These are phyloP conservation scores for Naganishia sp. DNA, from an alignment of 1,284 basidiomycete species.

Conservation along the genomic window DNA sequence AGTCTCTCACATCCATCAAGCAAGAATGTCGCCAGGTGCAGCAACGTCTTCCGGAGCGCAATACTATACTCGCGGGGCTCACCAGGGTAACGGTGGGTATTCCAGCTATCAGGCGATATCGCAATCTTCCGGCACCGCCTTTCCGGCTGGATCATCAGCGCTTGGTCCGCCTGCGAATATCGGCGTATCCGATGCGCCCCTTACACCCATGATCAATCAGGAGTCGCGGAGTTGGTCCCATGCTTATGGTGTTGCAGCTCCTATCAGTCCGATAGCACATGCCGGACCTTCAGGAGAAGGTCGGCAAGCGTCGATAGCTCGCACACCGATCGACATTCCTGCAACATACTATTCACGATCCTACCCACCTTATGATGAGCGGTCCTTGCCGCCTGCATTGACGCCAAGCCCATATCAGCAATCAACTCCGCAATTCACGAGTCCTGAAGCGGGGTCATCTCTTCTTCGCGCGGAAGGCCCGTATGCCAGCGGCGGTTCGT, in stretches of 20 bases:
- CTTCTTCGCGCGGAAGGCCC: constrained; percentile 10
- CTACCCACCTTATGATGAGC: constrained; percentile 24
- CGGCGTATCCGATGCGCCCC: constrained; percentile 7
- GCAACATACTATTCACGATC: constrained; percentile 21
- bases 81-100: constrained; percentile 2
- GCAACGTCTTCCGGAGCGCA: not conserved
- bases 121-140: not conserved
- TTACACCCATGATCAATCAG: not conserved
- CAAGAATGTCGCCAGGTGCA: constrained; percentile 8
- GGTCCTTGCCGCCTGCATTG: constrained; percentile 1
- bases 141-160: constrained; percentile 1
- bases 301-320: constrained; percentile 7
- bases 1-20: constrained; percentile 5
- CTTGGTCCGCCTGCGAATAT: constrained; percentile 4
- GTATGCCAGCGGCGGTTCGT: constrained; percentile 13
- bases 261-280: constrained; percentile 3
- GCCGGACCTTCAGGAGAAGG: not conserved
- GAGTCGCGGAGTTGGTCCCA: constrained; percentile 14
- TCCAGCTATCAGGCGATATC: not conserved
- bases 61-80: not conserved
- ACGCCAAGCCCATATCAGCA: constrained; percentile 17
- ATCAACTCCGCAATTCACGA: constrained; percentile 18
- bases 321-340: constrained; percentile 1
- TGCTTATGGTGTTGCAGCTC: not conserved
- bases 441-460: constrained; percentile 8